A percentile compares a stretch with the other conserved stretches of the same genome.
Evolutionary conservation across 441 rosid species (phyloP).

Genomic region (Gossypium schwendimanii): DNA sequence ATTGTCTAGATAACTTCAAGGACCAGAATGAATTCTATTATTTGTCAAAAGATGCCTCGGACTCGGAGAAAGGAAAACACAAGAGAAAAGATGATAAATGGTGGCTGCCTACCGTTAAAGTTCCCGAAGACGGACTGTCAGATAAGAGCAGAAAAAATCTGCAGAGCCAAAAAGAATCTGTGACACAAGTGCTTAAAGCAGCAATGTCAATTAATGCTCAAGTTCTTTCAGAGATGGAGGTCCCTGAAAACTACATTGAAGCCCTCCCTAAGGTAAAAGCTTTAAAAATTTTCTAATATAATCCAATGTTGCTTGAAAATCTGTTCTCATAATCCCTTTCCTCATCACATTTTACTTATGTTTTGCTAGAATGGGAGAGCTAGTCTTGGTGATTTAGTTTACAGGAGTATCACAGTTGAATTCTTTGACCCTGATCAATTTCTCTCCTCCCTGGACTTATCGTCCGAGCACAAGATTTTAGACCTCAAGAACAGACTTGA

Average conservation of each 20-base stretch:
- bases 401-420: slow-evolving; percentile 65
- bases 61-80: slow-evolving; percentile 56
- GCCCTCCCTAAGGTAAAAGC: slow-evolving; percentile 79
- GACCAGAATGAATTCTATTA: slow-evolving; percentile 56
- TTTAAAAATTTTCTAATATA: not conserved
- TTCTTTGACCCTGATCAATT: slow-evolving; percentile 73
- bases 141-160: slow-evolving; percentile 59
- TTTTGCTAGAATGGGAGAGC: slow-evolving; percentile 68
- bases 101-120: slow-evolving; percentile 90
- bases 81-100: slow-evolving; percentile 77
- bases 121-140: slow-evolving; percentile 73
- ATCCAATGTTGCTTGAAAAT: not conserved
- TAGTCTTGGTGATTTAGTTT: slow-evolving; percentile 78
- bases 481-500: slow-evolving; percentile 88
- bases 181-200: slow-evolving; percentile 89
- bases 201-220: slow-evolving; percentile 97
- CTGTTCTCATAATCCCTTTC: not conserved
- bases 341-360: not conserved
- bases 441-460: slow-evolving; percentile 59
- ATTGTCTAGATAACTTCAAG: slow-evolving; percentile 67
- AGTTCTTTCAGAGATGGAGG: slow-evolving; percentile 81
- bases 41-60: slow-evolving; percentile 57
- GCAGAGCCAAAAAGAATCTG: slow-evolving; percentile 77
- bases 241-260: slow-evolving; percentile 91
- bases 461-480: slow-evolving; percentile 84